Conservation (phyloP, 1,139 yeast genomes). For the Diutina siamensis region DNA sequence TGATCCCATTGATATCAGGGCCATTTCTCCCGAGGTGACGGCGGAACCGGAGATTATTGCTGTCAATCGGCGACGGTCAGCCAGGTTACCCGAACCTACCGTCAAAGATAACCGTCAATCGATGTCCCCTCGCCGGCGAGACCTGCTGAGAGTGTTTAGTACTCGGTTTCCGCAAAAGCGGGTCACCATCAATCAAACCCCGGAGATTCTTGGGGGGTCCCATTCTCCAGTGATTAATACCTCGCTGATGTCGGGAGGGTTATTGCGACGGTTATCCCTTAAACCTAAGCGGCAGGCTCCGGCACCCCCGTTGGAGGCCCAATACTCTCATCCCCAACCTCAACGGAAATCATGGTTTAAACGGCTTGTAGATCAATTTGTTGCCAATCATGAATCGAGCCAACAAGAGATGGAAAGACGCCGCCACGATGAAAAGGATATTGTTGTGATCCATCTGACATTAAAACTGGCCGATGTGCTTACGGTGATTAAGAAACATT, state of each 20-base stretch:
- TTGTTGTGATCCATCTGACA: conserved; percentile 21
- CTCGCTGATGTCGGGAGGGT: background rate
- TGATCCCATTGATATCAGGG: background rate
- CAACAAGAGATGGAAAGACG: too few relatives aligned
- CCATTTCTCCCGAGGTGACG: background rate
- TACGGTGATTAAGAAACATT: conserved; percentile 26
- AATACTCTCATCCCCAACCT: background rate
- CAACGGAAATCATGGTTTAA: conserved; percentile 5
- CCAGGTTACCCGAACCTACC: conserved; percentile 1
- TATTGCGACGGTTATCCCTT: background rate
- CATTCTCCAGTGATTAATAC: background rate
- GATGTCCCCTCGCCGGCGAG: background rate
- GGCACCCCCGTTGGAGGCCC: background rate
- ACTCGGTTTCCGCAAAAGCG: background rate
- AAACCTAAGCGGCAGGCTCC: conserved; percentile 6
- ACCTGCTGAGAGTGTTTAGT: background rate
- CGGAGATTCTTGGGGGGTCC: background rate
- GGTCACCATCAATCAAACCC: background rate
- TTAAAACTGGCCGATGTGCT: conserved; percentile 21
- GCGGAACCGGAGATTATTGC: background rate
- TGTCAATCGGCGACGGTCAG: background rate
- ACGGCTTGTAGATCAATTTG: background rate
- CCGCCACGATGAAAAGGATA: background rate
- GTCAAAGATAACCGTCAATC: background rate
- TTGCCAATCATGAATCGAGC: background rate